Evolutionary conservation across 2,329 filamentous ascomycete genomes (phyloP), one percentile per base, ranked within the genome.

Genomic region (Aphanoascus verrucosus): DNA sequence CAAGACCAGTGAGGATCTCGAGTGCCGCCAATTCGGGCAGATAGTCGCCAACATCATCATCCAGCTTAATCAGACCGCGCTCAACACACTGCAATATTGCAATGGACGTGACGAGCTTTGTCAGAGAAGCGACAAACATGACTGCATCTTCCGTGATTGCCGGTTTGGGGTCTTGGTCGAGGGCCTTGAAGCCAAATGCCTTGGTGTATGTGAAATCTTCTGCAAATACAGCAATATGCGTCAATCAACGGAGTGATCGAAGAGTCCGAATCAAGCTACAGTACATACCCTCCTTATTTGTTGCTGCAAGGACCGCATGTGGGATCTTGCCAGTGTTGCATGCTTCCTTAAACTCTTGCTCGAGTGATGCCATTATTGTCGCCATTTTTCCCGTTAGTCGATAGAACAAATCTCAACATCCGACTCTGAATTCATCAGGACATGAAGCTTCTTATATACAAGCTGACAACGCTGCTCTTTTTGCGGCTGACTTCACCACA

Each of bases 61-160:
- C 54, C 4, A 57, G 54, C 40, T 35, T 20, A 35, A 57, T 50
- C 20, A 57, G 32, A 15, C 56, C 54, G 8, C 52, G 52, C 34
- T 57, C 56, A 15, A 56, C 54, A 19, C 49, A 52, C 20, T 53
- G 41, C 45, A 57, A 37, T 20, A 41, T 50, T 19, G 53, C 53
- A 31, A 55, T 47, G 7, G 54, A 40, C 1, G 56, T 56, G 28
- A 57, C 41, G 14, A 56, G 49, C 20, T 57, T 57, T 32, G 56
- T 54, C 43, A 56, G 56, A 6, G 59, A 61, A n/a, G 60, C 60
- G 34, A 60, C 58, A 57, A 56, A 59, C 41, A 62, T 58, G 2
- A 59, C 59, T 15, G 34, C 49, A 44, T 52, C 49, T 15, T 52
- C 40, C 8, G 34, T 37, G 8, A 52, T 43, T 7, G 49, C 5